Evolutionary conservation across 441 rosid genomes (phyloP).

Genomic region (Corymbia citriodora): DNA sequence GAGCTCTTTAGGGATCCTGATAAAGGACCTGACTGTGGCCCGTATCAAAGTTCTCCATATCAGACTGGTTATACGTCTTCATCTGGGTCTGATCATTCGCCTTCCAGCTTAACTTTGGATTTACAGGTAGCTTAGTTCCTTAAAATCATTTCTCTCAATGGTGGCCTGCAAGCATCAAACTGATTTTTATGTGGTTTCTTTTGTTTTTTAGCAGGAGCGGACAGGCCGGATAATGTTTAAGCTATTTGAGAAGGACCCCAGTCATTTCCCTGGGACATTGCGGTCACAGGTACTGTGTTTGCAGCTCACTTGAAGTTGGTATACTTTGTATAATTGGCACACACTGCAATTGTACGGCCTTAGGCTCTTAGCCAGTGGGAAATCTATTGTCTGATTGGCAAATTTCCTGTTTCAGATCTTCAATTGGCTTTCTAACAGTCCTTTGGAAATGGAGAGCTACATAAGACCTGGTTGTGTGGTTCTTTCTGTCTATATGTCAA

Average conservation of each 20-base stretch:
- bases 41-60: conserved; percentile 44
- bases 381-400: not conserved
- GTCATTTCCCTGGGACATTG: conserved; percentile 75
- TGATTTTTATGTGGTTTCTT: not conserved
- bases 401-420: conserved; percentile 40
- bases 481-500: conserved; percentile 66
- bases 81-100: conserved; percentile 91
- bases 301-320: not conserved
- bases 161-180: not conserved
- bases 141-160: not conserved
- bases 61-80: conserved; percentile 72
- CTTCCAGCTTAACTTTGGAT: conserved; percentile 75
- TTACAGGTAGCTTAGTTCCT: conserved; percentile 44
- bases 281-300: conserved; percentile 55
- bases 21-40: conserved; percentile 34
- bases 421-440: conserved; percentile 88
- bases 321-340: not conserved
- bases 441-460: conserved; percentile 95
- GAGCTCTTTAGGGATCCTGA: conserved; percentile 65
- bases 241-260: conserved; percentile 82
- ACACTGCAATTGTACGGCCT: not conserved
- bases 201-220: conserved; percentile 45
- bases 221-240: conserved; percentile 78
- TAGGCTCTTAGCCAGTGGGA: not conserved
- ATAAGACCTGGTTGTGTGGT: conserved; percentile 95